Evolutionary conservation across 2,329 filamentous ascomycete species (phyloP), one percentile per base, ranked within the genome.

Genomic region (Beauveria varroae): DNA sequence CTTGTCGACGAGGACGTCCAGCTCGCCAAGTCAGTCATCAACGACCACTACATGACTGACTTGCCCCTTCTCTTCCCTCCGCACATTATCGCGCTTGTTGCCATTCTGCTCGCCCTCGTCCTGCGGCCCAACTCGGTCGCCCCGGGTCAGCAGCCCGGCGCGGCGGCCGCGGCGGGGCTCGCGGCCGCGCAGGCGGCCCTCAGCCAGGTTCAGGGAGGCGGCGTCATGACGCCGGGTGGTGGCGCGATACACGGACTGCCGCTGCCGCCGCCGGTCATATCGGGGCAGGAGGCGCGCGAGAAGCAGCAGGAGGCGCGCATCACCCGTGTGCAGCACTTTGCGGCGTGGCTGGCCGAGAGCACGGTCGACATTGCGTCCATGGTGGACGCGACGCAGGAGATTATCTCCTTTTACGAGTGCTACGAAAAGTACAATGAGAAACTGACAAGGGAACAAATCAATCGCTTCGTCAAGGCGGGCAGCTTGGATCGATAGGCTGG

Each of bases 1-100:
- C 79, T 97, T 49, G 85, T 84, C n/a, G 83, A 86, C 62, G 93
- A 96, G 64, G 93, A 97, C 70, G 80, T 86, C 30, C 82, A 85
- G 51, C 80, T 96, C 37, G 90, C 91, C 34, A 89, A 89, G 79
- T 89, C 86, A 1, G 86, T 96, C 63, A 87, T 96, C 71, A 97
- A 96, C 75, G 93, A 97, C 72, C 89, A 91, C 72, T 96, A 91
- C 76, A 87, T 96, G 75, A 96, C 93, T 8, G 93, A 97, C 71
- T 79, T 96, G n/a, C 90, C 91, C 1, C 79, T 97, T 16, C 81
- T 96, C 0, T 89, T 92, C 69, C 82, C 92, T 14, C 93, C 93
- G n/a, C 91, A 96, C 69, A 82, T 91, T 54, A 87, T 96, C 61
- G 91, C 91, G n/a, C 83, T 96, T 46, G 93, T 91, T 40, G 89